phyloP scores from a whole-genome alignment of 2,329 filamentous ascomycete genomes.

The Rutstroemia sp. region DNA sequence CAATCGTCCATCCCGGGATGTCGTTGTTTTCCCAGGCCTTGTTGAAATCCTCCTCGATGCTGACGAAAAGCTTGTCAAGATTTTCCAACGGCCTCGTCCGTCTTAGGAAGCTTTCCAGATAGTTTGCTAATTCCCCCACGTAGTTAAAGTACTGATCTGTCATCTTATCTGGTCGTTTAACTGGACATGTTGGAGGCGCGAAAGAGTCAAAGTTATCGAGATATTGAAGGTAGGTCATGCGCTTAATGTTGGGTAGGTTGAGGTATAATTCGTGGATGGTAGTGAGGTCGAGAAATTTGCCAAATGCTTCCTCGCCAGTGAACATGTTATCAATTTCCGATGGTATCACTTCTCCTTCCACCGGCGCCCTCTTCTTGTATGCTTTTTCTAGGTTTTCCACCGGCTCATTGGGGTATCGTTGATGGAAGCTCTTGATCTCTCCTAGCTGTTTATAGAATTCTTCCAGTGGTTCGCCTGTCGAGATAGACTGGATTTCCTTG shows the following conservation, averaged over 20 bases:
- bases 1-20: slow-evolving; percentile 68
- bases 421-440: slow-evolving; percentile 80
- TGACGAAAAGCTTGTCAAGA: slow-evolving; percentile 65
- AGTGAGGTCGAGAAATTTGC: slow-evolving; percentile 86
- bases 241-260: slow-evolving; percentile 80
- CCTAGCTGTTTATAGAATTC: slow-evolving; percentile 83
- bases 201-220: slow-evolving; percentile 88
- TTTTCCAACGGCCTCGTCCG: slow-evolving; percentile 82
- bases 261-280: slow-evolving; percentile 79
- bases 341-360: slow-evolving; percentile 54
- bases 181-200: slow-evolving; percentile 59
- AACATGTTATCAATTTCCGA: slow-evolving; percentile 84
- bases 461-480: slow-evolving; percentile 78
- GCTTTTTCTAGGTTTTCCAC: slow-evolving; percentile 92
- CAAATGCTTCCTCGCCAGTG: slow-evolving; percentile 89
- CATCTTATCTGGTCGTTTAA: slow-evolving; percentile 77
- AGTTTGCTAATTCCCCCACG: slow-evolving; percentile 68
- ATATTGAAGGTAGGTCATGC: slow-evolving; percentile 86
- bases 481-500: slow-evolving; percentile 76
- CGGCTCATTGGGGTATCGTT: slow-evolving; percentile 85
- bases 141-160: slow-evolving; percentile 92
- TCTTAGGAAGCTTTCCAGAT: slow-evolving; percentile 83
- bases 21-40: slow-evolving; percentile 73
- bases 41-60: slow-evolving; percentile 79
- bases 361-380: slow-evolving; percentile 65